A percentile compares a stretch with the other conserved stretches of the same genome.
These are phyloP conservation scores for Globisporangium emineosum DNA, from an alignment of 352 stramenopile species.

Conservation along the genomic window DNA sequence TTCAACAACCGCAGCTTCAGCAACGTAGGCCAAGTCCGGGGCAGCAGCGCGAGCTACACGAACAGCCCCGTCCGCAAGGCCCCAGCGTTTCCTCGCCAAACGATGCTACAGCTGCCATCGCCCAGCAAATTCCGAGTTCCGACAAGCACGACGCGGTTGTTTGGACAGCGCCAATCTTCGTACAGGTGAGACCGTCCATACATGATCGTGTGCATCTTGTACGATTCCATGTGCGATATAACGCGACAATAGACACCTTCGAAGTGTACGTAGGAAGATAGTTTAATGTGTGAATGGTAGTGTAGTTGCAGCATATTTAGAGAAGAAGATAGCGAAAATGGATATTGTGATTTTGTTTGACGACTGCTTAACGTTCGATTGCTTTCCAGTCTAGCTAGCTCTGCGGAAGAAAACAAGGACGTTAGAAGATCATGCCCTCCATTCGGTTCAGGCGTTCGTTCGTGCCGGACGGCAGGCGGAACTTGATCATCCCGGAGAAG, in stretches of 20 bases:
- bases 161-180: conserved; percentile 41
- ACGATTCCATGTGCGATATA: not conserved
- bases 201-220: not conserved
- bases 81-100: not conserved
- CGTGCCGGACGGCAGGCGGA: conserved; percentile 72
- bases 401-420: too few relatives aligned
- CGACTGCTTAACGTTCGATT: not conserved
- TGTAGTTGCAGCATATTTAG: not conserved
- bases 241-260: conserved; percentile 1
- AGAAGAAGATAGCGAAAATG: conserved; percentile 6
- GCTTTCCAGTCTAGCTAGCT: conserved; percentile 4
- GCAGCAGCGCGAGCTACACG: conserved; percentile 1
- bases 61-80: conserved; percentile 21
- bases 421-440: conserved; percentile 87
- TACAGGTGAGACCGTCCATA: conserved; percentile 21
- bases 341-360: conserved; percentile 12
- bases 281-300: not conserved
- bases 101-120: conserved; percentile 26
- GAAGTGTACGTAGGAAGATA: conserved; percentile 1
- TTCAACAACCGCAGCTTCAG: conserved; percentile 19
- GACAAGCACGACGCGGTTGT: conserved; percentile 35
- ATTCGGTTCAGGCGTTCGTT: conserved; percentile 86
- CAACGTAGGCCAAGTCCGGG: conserved; percentile 18
- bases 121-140: conserved; percentile 55
- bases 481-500: conserved; percentile 89